Percentiles rank a stretch among this genome's conserved stretches.
Conservation (phyloP, 768 basidiomycete species). For the Suillus discolor region DNA sequence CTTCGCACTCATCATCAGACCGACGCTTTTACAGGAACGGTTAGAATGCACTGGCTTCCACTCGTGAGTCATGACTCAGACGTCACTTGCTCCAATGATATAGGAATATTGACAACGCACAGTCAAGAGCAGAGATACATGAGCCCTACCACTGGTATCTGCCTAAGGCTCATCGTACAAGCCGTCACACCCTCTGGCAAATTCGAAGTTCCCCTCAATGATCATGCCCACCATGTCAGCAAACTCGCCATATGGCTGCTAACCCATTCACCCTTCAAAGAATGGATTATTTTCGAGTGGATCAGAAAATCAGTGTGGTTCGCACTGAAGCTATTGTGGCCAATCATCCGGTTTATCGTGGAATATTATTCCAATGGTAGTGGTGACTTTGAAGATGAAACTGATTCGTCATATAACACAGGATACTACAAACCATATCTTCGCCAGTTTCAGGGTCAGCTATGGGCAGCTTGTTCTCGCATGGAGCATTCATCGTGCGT, state of each 20-base stretch:
- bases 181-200: constrained; percentile 8
- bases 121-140: constrained; percentile 18
- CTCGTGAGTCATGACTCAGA: not conserved
- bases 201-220: constrained; percentile 8
- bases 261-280: not conserved
- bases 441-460: constrained; percentile 16
- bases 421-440: constrained; percentile 9
- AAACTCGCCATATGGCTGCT: constrained; percentile 18
- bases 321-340: constrained; percentile 12
- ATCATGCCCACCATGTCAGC: constrained; percentile 1
- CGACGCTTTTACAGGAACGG: not conserved
- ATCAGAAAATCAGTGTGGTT: constrained; percentile 10
- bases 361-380: too few relatives aligned
- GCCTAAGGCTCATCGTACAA: constrained; percentile 17
- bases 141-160: constrained; percentile 17
- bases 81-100: not conserved
- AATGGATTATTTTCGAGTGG: constrained; percentile 10
- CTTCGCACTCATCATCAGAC: too few relatives aligned
- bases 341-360: not conserved
- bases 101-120: not conserved
- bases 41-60: not conserved
- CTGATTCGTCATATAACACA: not conserved
- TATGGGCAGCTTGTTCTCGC: constrained; percentile 23
- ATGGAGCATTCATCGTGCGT: constrained; percentile 17
- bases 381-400: not conserved